Evolutionary conservation across 371 early-diverging fungal species (phyloP).

Genomic region (Zychaea mexicana): DNA sequence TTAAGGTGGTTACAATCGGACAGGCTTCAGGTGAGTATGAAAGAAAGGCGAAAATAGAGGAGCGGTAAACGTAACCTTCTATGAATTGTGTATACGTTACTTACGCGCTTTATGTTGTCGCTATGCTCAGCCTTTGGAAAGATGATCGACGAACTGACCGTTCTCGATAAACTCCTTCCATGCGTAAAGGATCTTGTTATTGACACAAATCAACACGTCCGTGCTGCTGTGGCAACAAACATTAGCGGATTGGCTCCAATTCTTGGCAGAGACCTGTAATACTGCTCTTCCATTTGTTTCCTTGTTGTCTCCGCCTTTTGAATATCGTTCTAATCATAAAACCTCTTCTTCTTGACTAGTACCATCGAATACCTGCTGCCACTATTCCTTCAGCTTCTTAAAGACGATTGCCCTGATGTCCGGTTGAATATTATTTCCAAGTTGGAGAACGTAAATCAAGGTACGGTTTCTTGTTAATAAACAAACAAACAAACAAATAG

Average conservation of each 20-base stretch:
- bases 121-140: constrained; percentile 67
- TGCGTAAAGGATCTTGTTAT: constrained; percentile 92
- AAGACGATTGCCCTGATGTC: constrained; percentile 97
- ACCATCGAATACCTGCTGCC: constrained; percentile 96
- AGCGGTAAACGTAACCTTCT: too few species aligned
- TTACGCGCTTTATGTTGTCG: not conserved
- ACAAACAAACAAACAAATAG: too few species aligned
- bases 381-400: constrained; percentile 91
- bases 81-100: not conserved
- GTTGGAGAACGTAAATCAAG: constrained; percentile 90
- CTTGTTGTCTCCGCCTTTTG: not conserved
- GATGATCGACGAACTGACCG: constrained; percentile 76
- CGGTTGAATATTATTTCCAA: constrained; percentile 97
- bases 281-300: not conserved
- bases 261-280: constrained; percentile 89
- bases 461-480: too few species aligned
- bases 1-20: constrained; percentile 85
- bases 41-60: not conserved
- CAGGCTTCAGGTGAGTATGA: constrained; percentile 86
- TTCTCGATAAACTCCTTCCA: constrained; percentile 83
- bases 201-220: constrained; percentile 96
- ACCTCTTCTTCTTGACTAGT: constrained; percentile 25
- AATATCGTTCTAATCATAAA: not conserved
- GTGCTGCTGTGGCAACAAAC: constrained; percentile 93
- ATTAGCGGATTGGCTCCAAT: constrained; percentile 94